Evolutionary conservation across 345 rosid species (phyloP), one percentile per base, ranked within the genome.

Genomic region (Salix dunnii): DNA sequence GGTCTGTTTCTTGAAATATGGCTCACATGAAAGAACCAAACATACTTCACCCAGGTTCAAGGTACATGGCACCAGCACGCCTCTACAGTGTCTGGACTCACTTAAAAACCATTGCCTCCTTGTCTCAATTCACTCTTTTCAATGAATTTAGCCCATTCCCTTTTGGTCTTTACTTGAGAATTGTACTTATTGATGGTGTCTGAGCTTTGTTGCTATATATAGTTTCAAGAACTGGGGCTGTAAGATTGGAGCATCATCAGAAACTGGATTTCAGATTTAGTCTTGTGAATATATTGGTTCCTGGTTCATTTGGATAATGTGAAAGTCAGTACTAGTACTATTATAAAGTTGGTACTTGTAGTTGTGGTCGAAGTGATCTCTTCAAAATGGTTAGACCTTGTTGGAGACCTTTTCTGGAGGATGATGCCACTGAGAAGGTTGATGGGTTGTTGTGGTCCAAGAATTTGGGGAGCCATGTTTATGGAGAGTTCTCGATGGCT

Each of bases 401-500:
- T 76, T 94, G 97, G 95, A 89, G 84, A 78, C 53, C 84, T 35
- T 82, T 85, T 73, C 74, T 55, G 46, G 85, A 33, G 31, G 70
- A 63, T 61, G 91, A 87, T 63, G 78, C 62, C 61, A 76, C 78
- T 4, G 88, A 89, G 55, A 82, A 81, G 58, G 81, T 75, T 63
- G 88, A 91, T 78, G 93, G 91, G 33, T 84, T 91, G 82, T 67
- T 90, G 88, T 89, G 98, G 93, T 86, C 76, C 70, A 86, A 86
- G 62, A 94, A 89, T 78, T 82, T 91, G 77, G 95, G 93, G 30
- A 84, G 71, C 43, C 96, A 92, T 76, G 76, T 82, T 40, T 77
- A 85, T 70, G 98, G 97, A 42, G 91, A 91, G 60, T 92, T 88
- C 76, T 91, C 97, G 0, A 89, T 89, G 97, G 98, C 94, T 25